phyloP scores from a whole-genome alignment of 176 grass and related monocot species.

The Olyra latifolia region DNA sequence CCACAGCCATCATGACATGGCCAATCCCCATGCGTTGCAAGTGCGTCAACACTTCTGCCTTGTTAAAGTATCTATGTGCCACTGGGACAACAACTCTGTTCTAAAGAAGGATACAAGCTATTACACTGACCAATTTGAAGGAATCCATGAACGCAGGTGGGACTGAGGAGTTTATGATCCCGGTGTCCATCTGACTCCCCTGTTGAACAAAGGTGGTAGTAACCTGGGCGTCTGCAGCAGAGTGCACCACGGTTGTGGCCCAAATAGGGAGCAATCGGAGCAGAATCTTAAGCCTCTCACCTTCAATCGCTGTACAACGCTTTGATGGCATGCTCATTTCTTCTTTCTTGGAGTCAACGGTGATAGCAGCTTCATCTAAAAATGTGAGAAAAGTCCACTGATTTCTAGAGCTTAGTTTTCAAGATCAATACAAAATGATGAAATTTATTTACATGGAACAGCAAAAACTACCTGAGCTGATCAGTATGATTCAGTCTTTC shows the following conservation, averaged over 20 bases:
- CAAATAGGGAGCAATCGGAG: no score
- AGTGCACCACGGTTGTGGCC: no score
- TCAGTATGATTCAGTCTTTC: not conserved
- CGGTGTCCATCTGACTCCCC: no score
- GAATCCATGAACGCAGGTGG: no score
- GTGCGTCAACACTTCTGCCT: not conserved
- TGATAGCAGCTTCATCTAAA: not conserved
- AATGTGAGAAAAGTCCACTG: not conserved
- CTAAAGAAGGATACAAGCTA: not conserved
- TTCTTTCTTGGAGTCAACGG: not conserved
- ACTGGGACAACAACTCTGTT: not conserved
- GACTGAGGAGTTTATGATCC: no score
- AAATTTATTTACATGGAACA: not conserved
- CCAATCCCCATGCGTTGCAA: not conserved
- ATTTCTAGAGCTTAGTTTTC: not conserved
- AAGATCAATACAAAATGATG: not conserved
- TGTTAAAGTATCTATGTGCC: not conserved
- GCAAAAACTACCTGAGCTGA: not conserved
- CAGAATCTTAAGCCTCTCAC: not conserved
- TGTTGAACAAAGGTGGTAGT: no score
- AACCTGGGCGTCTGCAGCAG: no score
- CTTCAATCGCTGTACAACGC: not conserved
- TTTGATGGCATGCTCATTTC: not conserved
- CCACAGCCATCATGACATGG: not conserved
- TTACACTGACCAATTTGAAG: no score